A percentile compares a stretch with the other conserved stretches of the same genome.
Evolutionary conservation across 352 stramenopile species (phyloP).

Genomic region (Ophiocytium majus): DNA sequence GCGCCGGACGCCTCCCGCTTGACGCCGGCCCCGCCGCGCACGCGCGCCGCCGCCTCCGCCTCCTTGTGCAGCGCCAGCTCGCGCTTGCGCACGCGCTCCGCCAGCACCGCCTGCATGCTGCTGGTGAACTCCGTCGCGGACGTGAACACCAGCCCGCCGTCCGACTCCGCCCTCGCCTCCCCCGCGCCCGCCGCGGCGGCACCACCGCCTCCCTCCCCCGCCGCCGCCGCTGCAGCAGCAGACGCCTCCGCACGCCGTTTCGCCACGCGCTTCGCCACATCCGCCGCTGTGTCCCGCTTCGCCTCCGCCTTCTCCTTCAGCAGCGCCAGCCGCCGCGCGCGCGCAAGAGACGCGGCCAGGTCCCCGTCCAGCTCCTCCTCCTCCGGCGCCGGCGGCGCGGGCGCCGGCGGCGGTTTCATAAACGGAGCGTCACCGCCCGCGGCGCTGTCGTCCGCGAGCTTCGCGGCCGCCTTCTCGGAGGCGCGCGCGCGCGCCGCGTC

Average conservation of each 20-base stretch:
- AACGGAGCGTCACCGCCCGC: too few relatives aligned
- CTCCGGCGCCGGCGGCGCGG: neutral
- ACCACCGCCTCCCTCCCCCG: slow-evolving; percentile 12
- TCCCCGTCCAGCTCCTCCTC: slow-evolving; percentile 66
- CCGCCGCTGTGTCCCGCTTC: slow-evolving; percentile 45
- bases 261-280: slow-evolving; percentile 62
- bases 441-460: slow-evolving; percentile 28
- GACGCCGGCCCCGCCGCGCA: neutral
- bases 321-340: slow-evolving; percentile 64
- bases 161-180: slow-evolving; percentile 39
- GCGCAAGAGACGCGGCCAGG: slow-evolving; percentile 69
- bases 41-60: slow-evolving; percentile 28
- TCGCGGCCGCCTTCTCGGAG: slow-evolving; percentile 30
- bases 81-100: slow-evolving; percentile 40
- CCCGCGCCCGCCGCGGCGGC: slow-evolving; percentile 19
- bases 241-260: slow-evolving; percentile 23
- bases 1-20: slow-evolving; percentile 2
- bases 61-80: slow-evolving; percentile 27
- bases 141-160: slow-evolving; percentile 57
- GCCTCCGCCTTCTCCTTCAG: slow-evolving; percentile 56
- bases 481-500: slow-evolving; percentile 25
- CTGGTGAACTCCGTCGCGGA: slow-evolving; percentile 60
- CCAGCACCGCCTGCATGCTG: slow-evolving; percentile 49
- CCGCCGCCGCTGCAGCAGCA: slow-evolving; percentile 18
- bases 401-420: slow-evolving; percentile 53